Evolutionary conservation across 192 early-diverging fungal genomes (phyloP), one percentile per base, ranked within the genome.

Genomic region (Backusella sp.): DNA sequence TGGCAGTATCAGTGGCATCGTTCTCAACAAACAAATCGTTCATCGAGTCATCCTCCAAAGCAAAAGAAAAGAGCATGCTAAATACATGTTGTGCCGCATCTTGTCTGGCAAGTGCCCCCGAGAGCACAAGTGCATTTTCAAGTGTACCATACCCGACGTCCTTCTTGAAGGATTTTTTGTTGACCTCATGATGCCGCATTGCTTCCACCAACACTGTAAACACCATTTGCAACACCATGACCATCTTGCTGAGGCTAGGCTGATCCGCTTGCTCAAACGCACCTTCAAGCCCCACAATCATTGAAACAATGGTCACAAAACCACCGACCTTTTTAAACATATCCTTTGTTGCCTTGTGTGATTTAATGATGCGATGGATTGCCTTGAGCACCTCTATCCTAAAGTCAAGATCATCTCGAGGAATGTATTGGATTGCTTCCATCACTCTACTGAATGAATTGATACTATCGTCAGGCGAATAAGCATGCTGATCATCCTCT

Each of bases 301-400:
- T 81, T 1, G 89, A 90, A 3, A 90, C 82, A 17, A 91, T 78
- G 4, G 84, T 86, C 6, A 90, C 85, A 56, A 88, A 91, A 37
- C 90, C 90, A 11, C 90, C 89, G 23, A 77, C 79, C 52, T 80
- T 78, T 36, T 89, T 82, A 59, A 91, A 91, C 30, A 87, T 86
- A 42, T 87, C 85, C 59, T 84, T 80, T 62, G 88, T 84, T n/a
- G 80, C 76, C 0, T 83, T 76, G 42, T 85, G 87, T 6, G 83
- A 76, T 21, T 79, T 35, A 26, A 91, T 79, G 2, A 88, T 81
- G 3, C 84, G 81, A 37, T 84, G 84, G 34, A 91, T 84, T 0
- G 84, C 69, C 23, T 73, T 83, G 6, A 91, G 65, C 14, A 91
- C 86, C 5, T 89, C 86, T 42, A 88, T 79, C 68, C 88, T 88